These are phyloP conservation scores for Phanerochaete sordida DNA, from an alignment of 768 basidiomycete genomes.

Conservation along the genomic window DNA sequence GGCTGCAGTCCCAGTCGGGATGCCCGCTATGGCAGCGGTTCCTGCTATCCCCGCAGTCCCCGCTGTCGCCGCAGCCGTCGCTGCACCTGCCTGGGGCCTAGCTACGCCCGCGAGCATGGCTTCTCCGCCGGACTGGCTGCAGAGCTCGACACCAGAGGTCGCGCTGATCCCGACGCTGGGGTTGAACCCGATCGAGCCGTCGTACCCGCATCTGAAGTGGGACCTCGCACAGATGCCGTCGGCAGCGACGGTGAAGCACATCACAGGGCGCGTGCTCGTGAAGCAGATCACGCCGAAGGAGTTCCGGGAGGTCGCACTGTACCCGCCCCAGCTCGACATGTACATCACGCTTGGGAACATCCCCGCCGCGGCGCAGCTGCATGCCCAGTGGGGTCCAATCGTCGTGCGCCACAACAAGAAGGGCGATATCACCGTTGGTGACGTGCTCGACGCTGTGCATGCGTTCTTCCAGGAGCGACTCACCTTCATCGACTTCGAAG, in stretches of 20 bases:
- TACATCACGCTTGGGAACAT: background rate
- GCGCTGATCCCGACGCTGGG: background rate
- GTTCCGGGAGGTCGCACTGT: background rate
- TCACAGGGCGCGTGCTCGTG: conserved; percentile 1
- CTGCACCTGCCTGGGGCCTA: background rate
- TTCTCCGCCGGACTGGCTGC: background rate
- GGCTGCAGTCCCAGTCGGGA: background rate
- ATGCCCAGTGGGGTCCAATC: background rate
- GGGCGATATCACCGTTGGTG: background rate
- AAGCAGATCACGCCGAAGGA: background rate
- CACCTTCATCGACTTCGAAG: background rate
- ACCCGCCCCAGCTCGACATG: background rate
- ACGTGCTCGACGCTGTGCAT: background rate
- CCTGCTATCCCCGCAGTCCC: background rate
- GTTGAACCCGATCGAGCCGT: background rate
- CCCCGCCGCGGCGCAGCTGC: background rate
- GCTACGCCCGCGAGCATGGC: background rate
- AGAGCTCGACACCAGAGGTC: background rate
- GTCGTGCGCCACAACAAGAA: background rate
- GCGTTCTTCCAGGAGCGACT: background rate
- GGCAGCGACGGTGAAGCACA: background rate
- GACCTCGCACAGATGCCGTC: background rate
- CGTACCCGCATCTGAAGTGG: background rate
- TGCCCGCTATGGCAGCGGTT: background rate
- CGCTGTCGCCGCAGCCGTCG: background rate